Evolutionary conservation across 306 rosid genomes (phyloP).

Genomic region (Dicorynia guianensis): DNA sequence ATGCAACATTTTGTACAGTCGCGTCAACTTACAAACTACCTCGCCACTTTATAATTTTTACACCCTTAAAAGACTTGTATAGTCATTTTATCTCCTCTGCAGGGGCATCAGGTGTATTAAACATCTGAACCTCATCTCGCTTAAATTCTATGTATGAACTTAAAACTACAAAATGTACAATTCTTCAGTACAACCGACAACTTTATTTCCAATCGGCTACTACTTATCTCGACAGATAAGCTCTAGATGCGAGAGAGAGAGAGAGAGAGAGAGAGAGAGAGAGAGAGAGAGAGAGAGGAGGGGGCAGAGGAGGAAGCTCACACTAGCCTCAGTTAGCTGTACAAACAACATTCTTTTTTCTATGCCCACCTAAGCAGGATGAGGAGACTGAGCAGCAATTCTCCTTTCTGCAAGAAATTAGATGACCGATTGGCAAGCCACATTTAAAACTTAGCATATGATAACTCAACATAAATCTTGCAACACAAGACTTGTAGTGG

Average conservation of each 20-base stretch:
- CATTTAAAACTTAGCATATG: background rate
- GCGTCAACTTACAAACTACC: slow-evolving; percentile 58
- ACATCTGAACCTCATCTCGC: slow-evolving; percentile 61
- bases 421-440: slow-evolving; percentile 15
- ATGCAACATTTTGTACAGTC: slow-evolving; percentile 77
- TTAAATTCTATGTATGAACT: slow-evolving; percentile 76
- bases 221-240: slow-evolving; percentile 53
- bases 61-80: slow-evolving; percentile 71
- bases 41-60: slow-evolving; percentile 67
- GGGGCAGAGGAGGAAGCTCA: slow-evolving; percentile 57
- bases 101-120: slow-evolving; percentile 56
- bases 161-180: slow-evolving; percentile 92
- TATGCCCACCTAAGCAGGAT: slow-evolving; percentile 72
- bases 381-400: slow-evolving; percentile 88
- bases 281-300: slow-evolving; percentile 35
- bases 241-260: slow-evolving; percentile 50
- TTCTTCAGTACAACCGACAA: slow-evolving; percentile 73
- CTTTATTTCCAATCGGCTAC: slow-evolving; percentile 64
- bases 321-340: slow-evolving; percentile 97
- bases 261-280: too few relatives aligned
- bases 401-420: slow-evolving; percentile 82
- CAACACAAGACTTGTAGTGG: background rate
- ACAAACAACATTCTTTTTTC: slow-evolving; percentile 62
- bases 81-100: slow-evolving; percentile 68
- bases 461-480: slow-evolving; percentile 3